Percentiles rank a stretch among this genome's conserved stretches.
Conservation (phyloP, 768 basidiomycete genomes). For the Suillus luteus region DNA sequence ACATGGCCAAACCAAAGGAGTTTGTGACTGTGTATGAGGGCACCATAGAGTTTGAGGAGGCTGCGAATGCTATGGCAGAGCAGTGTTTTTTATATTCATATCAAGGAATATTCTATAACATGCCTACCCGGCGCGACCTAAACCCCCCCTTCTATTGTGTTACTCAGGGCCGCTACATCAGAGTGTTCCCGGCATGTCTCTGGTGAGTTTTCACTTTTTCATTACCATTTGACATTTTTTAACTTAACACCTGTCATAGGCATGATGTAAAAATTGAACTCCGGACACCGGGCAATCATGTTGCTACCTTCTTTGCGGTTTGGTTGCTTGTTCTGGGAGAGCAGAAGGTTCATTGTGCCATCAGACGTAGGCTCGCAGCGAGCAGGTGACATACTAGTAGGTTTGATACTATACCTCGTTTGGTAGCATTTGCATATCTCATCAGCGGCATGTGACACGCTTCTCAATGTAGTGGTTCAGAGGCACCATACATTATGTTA, state of each 20-base stretch:
- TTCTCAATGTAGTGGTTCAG: too few relatives aligned
- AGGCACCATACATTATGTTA: too few relatives aligned
- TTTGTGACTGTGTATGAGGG: neutral
- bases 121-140: neutral
- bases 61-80: neutral
- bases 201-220: neutral
- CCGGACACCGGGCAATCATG: neutral
- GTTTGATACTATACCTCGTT: neutral
- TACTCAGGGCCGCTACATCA: neutral
- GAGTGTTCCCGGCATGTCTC: neutral
- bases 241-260: neutral
- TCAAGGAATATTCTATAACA: conserved; percentile 1
- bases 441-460: too few relatives aligned
- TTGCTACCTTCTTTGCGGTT: neutral
- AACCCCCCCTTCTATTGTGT: neutral
- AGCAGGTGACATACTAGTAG: neutral
- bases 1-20: neutral
- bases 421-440: neutral
- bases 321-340: neutral
- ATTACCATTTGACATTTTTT: neutral
- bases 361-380: neutral
- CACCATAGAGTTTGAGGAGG: conserved; percentile 3
- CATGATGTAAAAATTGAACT: neutral
- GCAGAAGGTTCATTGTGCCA: neutral
- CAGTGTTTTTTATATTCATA: neutral